phyloP scores from a whole-genome alignment of 176 grass and related monocot species.

The Phragmites australis region DNA sequence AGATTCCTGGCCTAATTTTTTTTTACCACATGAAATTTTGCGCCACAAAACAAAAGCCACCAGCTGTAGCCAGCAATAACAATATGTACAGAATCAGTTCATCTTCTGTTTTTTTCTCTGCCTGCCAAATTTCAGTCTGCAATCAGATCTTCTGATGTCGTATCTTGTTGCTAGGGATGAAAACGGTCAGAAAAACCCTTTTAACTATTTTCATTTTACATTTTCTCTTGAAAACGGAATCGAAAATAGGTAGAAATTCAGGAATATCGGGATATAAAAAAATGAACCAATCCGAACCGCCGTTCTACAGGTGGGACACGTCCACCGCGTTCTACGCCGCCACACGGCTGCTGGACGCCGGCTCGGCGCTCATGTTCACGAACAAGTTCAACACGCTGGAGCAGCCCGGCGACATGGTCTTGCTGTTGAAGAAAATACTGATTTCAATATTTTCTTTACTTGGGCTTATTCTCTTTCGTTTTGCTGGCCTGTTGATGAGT shows the following conservation, averaged over 20 bases:
- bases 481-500: no score
- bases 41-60: not conserved
- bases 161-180: not conserved
- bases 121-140: not conserved
- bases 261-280: no score
- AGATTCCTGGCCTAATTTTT: not conserved
- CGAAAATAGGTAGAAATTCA: no score
- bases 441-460: no score
- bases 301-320: constrained; percentile 55
- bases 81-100: not conserved
- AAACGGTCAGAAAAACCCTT: no score
- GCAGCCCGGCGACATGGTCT: constrained; percentile 52
- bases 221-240: no score
- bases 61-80: constrained; percentile 9
- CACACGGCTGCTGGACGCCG: constrained; percentile 54
- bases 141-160: not conserved
- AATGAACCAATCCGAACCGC: no score
- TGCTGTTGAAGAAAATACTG: no score
- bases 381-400: constrained; percentile 95
- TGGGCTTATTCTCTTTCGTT: no score
- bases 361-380: constrained; percentile 61
- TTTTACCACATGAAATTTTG: not conserved
- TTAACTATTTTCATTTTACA: no score
- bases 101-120: not conserved
- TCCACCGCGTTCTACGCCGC: constrained; percentile 63